Conservation (phyloP, 352 stramenopile genomes). For the Phytophthora citrophthora region DNA sequence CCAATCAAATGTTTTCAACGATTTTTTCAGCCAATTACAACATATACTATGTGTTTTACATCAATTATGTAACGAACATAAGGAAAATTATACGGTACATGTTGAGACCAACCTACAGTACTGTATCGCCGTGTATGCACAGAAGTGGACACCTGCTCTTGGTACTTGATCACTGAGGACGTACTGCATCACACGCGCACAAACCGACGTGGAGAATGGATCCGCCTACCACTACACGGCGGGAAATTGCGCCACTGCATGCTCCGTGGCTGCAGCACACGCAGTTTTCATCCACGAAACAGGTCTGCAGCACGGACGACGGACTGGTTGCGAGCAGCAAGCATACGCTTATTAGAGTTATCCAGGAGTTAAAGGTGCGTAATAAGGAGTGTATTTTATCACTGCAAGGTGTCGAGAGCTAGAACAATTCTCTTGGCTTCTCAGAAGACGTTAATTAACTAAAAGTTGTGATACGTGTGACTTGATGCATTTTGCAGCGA, state of each 20-base stretch:
- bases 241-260: slow-evolving; percentile 44
- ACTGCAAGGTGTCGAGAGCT: not conserved
- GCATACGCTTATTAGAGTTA: slow-evolving; percentile 51
- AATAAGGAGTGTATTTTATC: not conserved
- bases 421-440: not conserved
- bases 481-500: slow-evolving; percentile 32
- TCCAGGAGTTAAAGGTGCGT: slow-evolving; percentile 74
- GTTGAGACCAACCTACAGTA: not conserved
- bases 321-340: slow-evolving; percentile 60
- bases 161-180: slow-evolving; percentile 2
- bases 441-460: slow-evolving; percentile 1
- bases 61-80: slow-evolving; percentile 14
- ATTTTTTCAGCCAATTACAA: slow-evolving; percentile 3
- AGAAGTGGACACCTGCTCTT: slow-evolving; percentile 18
- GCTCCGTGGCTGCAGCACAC: slow-evolving; percentile 76
- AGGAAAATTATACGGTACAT: slow-evolving; percentile 1
- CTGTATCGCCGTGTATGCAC: slow-evolving; percentile 23
- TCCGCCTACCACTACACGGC: slow-evolving; percentile 13
- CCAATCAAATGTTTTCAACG: slow-evolving; percentile 13
- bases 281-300: slow-evolving; percentile 65
- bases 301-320: slow-evolving; percentile 50
- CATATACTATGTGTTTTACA: not conserved
- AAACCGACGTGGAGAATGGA: slow-evolving; percentile 13
- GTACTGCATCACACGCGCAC: not conserved
- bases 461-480: slow-evolving; percentile 2